Evolutionary conservation across 1,284 basidiomycete species (phyloP).

Genomic region (Cutaneotrichosporon arboriforme): DNA sequence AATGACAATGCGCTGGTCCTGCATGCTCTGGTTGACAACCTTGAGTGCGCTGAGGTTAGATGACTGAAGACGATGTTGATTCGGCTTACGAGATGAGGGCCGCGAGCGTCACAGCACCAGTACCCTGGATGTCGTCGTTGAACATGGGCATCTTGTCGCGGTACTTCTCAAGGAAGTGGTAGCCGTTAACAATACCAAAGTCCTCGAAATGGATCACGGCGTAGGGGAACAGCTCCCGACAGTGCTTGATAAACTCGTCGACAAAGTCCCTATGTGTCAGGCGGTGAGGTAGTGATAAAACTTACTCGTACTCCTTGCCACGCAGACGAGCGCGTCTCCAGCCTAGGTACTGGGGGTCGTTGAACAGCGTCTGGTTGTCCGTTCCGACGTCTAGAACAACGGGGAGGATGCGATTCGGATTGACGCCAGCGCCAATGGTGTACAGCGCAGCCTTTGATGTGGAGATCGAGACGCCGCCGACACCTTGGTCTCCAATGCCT

Average conservation of each 20-base stretch:
- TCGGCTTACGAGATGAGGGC: slow-evolving; percentile 33
- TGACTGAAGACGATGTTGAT: too few relatives aligned
- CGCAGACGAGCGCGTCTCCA: slow-evolving; percentile 49
- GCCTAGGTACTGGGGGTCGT: slow-evolving; percentile 48
- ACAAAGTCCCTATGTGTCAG: slow-evolving; percentile 32
- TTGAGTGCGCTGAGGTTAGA: slow-evolving; percentile 52
- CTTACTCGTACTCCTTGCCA: slow-evolving; percentile 47
- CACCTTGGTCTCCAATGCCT: slow-evolving; percentile 52
- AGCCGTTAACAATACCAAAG: slow-evolving; percentile 59
- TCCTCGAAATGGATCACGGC: slow-evolving; percentile 50
- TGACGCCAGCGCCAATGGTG: slow-evolving; percentile 71
- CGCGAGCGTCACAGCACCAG: slow-evolving; percentile 65
- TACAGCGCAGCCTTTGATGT: slow-evolving; percentile 83
- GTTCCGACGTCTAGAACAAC: slow-evolving; percentile 74
- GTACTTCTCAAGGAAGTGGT: slow-evolving; percentile 65
- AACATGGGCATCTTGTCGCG: slow-evolving; percentile 52
- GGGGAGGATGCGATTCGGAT: slow-evolving; percentile 61
- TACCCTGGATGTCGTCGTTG: slow-evolving; percentile 74
- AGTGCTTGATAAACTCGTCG: slow-evolving; percentile 50
- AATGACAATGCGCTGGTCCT: slow-evolving; percentile 69
- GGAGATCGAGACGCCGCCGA: slow-evolving; percentile 58
- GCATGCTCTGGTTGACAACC: slow-evolving; percentile 61
- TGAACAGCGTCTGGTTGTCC: slow-evolving; percentile 56
- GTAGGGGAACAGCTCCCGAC: slow-evolving; percentile 48
- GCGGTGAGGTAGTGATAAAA: background rate